phyloP scores from a whole-genome alignment of 1,284 basidiomycete genomes.

The Sphagnurus paluster region DNA sequence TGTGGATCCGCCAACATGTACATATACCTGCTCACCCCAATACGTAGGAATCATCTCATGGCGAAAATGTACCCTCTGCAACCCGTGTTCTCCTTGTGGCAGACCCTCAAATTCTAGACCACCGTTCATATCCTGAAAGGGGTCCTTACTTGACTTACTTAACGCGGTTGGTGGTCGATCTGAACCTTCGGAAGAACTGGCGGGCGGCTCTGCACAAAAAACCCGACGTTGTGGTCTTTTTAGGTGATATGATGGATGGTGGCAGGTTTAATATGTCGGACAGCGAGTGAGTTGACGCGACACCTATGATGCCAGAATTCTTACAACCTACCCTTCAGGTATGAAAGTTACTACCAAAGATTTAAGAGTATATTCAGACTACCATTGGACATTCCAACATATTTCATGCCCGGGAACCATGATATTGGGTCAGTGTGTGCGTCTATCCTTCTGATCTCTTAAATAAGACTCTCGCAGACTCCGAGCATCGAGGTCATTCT shows the following conservation, averaged over 20 bases:
- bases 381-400: slow-evolving; percentile 42
- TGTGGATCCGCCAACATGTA: slow-evolving; percentile 15
- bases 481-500: slow-evolving; percentile 57
- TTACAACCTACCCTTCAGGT: slow-evolving; percentile 43
- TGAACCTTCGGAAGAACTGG: slow-evolving; percentile 86
- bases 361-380: slow-evolving; percentile 70
- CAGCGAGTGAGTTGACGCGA: slow-evolving; percentile 58
- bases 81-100: slow-evolving; percentile 78
- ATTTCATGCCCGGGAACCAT: slow-evolving; percentile 87
- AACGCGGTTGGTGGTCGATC: slow-evolving; percentile 60
- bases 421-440: slow-evolving; percentile 66
- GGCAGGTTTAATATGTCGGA: slow-evolving; percentile 67
- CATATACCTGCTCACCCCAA: not conserved
- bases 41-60: not conserved
- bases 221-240: slow-evolving; percentile 77
- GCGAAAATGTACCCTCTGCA: slow-evolving; percentile 35
- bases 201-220: slow-evolving; percentile 56
- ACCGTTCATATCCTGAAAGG: slow-evolving; percentile 58
- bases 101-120: slow-evolving; percentile 81
- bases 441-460: slow-evolving; percentile 15
- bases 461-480: slow-evolving; percentile 41
- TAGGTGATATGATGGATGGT: slow-evolving; percentile 89
- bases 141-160: slow-evolving; percentile 47
- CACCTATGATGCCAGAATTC: not conserved
- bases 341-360: slow-evolving; percentile 62